Evolutionary conservation across 2,329 filamentous ascomycete genomes (phyloP).

Genomic region (Phialophora expanda): DNA sequence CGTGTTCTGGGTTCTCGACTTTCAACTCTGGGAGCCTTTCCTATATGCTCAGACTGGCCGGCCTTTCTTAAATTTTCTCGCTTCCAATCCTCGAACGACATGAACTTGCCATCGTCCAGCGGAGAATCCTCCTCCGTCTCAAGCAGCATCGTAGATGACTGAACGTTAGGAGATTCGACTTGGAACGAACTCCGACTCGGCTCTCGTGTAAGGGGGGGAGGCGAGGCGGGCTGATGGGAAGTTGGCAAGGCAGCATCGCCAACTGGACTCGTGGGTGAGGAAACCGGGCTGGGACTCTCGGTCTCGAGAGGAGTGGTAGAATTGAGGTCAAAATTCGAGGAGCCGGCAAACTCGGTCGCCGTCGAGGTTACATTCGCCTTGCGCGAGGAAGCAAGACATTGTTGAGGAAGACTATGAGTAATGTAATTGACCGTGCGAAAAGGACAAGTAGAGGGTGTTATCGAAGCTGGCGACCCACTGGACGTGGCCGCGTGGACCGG

Average conservation of each 20-base stretch:
- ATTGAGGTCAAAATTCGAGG: conserved; percentile 1
- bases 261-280: background rate
- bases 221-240: background rate
- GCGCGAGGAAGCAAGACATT: conserved; percentile 67
- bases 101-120: conserved; percentile 78
- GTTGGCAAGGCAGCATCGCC: background rate
- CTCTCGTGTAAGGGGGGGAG: background rate
- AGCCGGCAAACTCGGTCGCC: conserved; percentile 14
- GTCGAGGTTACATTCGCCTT: conserved; percentile 34
- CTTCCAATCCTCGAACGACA: conserved; percentile 99
- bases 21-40: conserved; percentile 54
- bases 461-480: conserved; percentile 14
- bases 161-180: conserved; percentile 1
- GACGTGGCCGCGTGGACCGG: conserved; percentile 1
- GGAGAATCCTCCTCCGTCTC: conserved; percentile 64
- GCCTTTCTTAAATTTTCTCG: conserved; percentile 85
- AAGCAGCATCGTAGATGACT: conserved; percentile 5
- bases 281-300: background rate
- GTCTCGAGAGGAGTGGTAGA: conserved; percentile 10
- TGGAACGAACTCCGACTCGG: conserved; percentile 10
- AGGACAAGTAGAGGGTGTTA: conserved; percentile 48
- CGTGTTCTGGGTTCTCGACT: conserved; percentile 48
- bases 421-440: conserved; percentile 78
- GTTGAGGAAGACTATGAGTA: conserved; percentile 75
- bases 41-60: conserved; percentile 76